Percentiles rank a stretch among this genome's conserved stretches.
phyloP scores from a whole-genome alignment of 1,139 yeast genomes.

The Suhomyces bolitotheri region DNA sequence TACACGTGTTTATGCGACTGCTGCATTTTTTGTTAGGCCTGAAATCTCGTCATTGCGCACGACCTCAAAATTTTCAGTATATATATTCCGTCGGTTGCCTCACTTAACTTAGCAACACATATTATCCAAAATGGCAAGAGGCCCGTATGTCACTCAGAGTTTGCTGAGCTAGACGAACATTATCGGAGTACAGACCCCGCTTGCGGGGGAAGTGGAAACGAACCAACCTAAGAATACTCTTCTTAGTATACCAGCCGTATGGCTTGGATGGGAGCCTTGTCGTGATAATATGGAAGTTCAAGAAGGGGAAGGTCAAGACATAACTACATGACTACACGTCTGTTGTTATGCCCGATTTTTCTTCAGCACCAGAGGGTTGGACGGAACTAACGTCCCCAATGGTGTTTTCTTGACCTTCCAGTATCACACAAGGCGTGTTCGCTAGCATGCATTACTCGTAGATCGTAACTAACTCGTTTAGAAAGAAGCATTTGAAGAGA shows the following conservation, averaged over 20 bases:
- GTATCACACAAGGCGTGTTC: slow-evolving; percentile 10
- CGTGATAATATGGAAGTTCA: slow-evolving; percentile 21
- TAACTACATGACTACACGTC: too few relatives aligned
- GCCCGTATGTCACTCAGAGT: slow-evolving; percentile 65
- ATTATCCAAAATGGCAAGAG: slow-evolving; percentile 82
- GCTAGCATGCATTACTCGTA: slow-evolving; percentile 8
- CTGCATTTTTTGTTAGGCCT: too few relatives aligned
- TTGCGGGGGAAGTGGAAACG: slow-evolving; percentile 14
- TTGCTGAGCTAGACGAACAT: slow-evolving; percentile 16
- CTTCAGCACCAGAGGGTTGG: not conserved
- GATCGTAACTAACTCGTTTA: slow-evolving; percentile 25
- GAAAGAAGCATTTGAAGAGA: slow-evolving; percentile 97
- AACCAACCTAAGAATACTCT: slow-evolving; percentile 13
- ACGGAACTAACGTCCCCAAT: not conserved
- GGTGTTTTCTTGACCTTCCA: not conserved
- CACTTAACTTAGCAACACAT: slow-evolving; percentile 18
- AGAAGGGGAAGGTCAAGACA: too few relatives aligned
- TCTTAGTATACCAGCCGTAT: slow-evolving; percentile 26
- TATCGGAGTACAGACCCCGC: slow-evolving; percentile 15
- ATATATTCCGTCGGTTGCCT: slow-evolving; percentile 3
- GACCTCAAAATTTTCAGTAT: slow-evolving; percentile 7
- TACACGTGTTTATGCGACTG: not conserved
- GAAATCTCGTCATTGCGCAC: slow-evolving; percentile 1
- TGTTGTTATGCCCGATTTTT: too few relatives aligned
- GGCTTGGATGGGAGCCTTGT: slow-evolving; percentile 45